A percentile compares a stretch with the other conserved stretches of the same genome.
Conservation (phyloP, 139 green algal genomes). For the Coelastrella sp. region DNA sequence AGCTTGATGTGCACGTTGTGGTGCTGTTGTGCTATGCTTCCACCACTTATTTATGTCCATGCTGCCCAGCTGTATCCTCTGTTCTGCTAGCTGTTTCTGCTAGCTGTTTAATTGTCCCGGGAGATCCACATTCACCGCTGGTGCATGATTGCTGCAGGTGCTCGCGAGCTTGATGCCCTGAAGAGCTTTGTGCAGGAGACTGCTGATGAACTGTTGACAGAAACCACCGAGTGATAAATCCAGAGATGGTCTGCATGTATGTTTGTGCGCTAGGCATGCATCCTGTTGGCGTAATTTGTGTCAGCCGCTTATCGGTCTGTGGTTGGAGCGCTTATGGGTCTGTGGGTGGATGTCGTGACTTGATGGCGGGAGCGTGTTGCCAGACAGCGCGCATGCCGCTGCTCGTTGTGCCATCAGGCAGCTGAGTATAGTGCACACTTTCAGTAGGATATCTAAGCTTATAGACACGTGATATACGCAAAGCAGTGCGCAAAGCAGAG, state of each 20-base stretch:
- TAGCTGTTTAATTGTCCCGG: not conserved
- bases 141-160: conserved; percentile 38
- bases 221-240: conserved; percentile 46
- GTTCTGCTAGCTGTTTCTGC: not conserved
- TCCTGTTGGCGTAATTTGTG: too few species aligned
- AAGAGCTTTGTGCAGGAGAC: conserved; percentile 60
- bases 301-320: not conserved
- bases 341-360: not conserved
- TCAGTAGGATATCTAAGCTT: too few species aligned
- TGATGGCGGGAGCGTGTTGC: not conserved
- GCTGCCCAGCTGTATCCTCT: too few species aligned
- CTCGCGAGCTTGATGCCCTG: conserved; percentile 61
- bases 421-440: too few species aligned
- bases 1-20: too few species aligned
- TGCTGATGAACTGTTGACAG: conserved; percentile 52
- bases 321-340: not conserved
- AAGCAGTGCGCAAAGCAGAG: too few species aligned
- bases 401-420: too few species aligned
- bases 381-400: not conserved
- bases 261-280: not conserved
- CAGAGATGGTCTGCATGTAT: not conserved
- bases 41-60: too few species aligned
- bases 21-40: too few species aligned
- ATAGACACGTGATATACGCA: too few species aligned
- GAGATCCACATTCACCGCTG: not conserved